Evolutionary conservation across 352 stramenopile genomes (phyloP), one percentile per base, ranked within the genome.

Genomic region (Pythium volutum): DNA sequence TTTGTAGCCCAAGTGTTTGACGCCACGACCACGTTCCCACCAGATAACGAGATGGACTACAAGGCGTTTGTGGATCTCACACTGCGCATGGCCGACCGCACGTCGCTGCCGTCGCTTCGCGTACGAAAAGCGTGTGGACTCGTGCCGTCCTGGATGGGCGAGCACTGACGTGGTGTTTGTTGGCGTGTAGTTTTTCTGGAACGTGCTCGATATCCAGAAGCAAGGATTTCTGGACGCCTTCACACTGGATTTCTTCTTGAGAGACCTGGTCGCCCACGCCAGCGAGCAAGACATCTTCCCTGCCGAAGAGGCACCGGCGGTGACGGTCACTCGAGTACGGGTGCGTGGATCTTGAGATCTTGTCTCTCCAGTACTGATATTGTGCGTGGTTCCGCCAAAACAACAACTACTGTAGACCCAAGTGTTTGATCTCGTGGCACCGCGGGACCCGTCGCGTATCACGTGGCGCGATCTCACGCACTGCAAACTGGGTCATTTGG

Each of bases 171-270:
- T 8, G 14, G 31, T 36, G 31, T 8, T 22, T 50, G n/a, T 2
- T 36, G n/a, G 39, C 33, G 7, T 48, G 23, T 55, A 90, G 81
- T 88, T 88, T 56, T 81, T 88, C 48, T 90, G 79, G 75, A 70
- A 54, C 22, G 69, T 87, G n/a, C 71, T 90, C 10, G 79, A 90
- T 53, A 73, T 87, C 45, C 78, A 87, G 8, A 87, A 87, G 26
- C 81, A 87, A 33, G 75, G 77, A 2, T 88, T 74, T 58, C 54
- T 90, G 22, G 77, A 88, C 43, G 67, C 67, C 6, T 85, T 85
- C 64, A 81, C 76, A 12, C 49, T 90, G 47, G 77, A 89, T 39
- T 82, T 71, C 29, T 90, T 89, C 47, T 50, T 88, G 20, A 62
- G 74, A n/a, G 81, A 84, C 34, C 51, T 88, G 12, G 62, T 79